A percentile compares a stretch with the other conserved stretches of the same genome.
Conservation (phyloP, 2,329 filamentous ascomycete species). For the Stachybotrys echinatus region DNA sequence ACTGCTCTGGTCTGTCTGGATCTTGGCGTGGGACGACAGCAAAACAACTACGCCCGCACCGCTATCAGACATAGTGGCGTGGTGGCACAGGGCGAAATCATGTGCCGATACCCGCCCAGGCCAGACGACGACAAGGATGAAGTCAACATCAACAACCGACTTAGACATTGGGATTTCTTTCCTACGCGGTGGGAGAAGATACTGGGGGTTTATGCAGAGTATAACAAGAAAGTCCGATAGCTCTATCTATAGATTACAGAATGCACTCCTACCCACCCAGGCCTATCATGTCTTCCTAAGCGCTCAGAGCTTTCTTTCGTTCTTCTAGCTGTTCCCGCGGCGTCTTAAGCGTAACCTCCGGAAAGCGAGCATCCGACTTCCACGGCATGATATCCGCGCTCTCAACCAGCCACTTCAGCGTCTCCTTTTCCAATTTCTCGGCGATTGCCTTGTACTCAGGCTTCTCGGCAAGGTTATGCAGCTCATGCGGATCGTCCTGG, state of each 20-base stretch:
- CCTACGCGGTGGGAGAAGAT: not conserved
- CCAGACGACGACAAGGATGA: not conserved
- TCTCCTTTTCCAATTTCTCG: conserved; percentile 20
- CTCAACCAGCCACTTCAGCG: conserved; percentile 31
- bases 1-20: not conserved
- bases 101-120: not conserved
- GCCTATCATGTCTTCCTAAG: too few relatives aligned
- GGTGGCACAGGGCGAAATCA: not conserved
- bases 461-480: conserved; percentile 30
- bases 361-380: conserved; percentile 26
- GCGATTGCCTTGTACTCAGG: conserved; percentile 15
- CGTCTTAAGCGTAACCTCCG: conserved; percentile 24
- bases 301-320: too few relatives aligned
- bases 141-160: not conserved
- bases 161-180: not conserved
- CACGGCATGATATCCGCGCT: conserved; percentile 30
- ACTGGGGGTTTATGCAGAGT: not conserved
- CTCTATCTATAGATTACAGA: not conserved
- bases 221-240: not conserved
- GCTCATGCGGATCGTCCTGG: conserved; percentile 27
- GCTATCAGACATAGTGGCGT: not conserved
- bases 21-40: not conserved
- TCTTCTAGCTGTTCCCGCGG: conserved; percentile 22
- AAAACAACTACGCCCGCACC: not conserved
- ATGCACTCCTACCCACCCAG: too few relatives aligned